Percentiles rank a stretch among this genome's conserved stretches.
Evolutionary conservation across 305 asterid species (phyloP).

Genomic region (Fraxinus dipetala): DNA sequence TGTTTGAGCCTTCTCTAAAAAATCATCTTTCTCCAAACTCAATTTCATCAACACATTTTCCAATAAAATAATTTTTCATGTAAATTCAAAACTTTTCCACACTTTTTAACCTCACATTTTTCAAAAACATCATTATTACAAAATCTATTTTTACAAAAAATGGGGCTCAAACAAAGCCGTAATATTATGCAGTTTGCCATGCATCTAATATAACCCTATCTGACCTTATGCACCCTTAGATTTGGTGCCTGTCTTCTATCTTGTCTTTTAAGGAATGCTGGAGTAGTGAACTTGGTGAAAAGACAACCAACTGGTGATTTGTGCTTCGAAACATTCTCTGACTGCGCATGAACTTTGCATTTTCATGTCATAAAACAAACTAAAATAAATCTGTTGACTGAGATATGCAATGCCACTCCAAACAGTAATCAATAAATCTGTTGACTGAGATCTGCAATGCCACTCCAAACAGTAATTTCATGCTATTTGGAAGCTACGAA

Average conservation of each 20-base stretch:
- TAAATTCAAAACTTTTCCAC: not conserved
- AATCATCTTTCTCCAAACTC: not conserved
- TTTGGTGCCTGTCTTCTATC: slow-evolving; percentile 14
- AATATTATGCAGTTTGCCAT: not conserved
- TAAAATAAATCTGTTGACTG: slow-evolving; percentile 12
- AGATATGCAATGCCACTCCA: slow-evolving; percentile 5
- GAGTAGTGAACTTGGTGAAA: not conserved
- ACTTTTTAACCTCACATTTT: not conserved
- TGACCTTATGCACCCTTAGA: slow-evolving; percentile 3
- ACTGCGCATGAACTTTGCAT: not conserved
- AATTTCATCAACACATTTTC: not conserved
- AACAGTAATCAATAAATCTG: slow-evolving; percentile 3
- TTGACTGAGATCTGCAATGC: slow-evolving; percentile 14
- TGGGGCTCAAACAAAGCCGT: not conserved
- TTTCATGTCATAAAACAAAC: slow-evolving; percentile 3
- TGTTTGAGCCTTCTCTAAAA: not conserved
- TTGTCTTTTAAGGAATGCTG: slow-evolving; percentile 15
- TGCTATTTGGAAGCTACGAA: not conserved
- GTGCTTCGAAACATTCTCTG: not conserved
- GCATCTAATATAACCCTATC: slow-evolving; percentile 1
- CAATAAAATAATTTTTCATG: not conserved
- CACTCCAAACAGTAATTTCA: not conserved
- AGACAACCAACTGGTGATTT: slow-evolving; percentile 4
- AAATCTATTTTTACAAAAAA: not conserved
- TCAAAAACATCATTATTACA: not conserved